Evolutionary conservation across 2,329 filamentous ascomycete genomes (phyloP), one percentile per base, ranked within the genome.

Genomic region (Venturiaceae sp.): DNA sequence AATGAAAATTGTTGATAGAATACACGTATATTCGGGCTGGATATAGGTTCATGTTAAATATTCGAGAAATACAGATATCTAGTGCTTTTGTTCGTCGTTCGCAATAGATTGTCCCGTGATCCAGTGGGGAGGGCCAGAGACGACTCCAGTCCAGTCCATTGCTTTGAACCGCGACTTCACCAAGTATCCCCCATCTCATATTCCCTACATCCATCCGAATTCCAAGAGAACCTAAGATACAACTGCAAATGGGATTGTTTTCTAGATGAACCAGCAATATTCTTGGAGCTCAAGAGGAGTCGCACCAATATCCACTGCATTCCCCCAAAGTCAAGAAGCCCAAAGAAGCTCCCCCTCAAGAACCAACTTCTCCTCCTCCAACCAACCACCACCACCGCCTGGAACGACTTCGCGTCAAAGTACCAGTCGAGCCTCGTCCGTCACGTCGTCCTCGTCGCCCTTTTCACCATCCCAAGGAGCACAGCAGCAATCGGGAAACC

Each of bases 231-330:
- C n/a, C n/a, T n/a, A n/a, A n/a, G n/a, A n/a, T n/a, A n/a, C 68
- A 65, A 53, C 60, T 53, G 36, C 63, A 47, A 61, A 73, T 73
- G 72, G 71, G 68, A 72, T 66, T 66, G 64, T 66, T 68, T 66
- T 67, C 71, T 71, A 71, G 73, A 74, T 74, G 71, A 74, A 70
- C 72, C 76, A 80, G 74, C 77, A 80, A 75, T 77, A 78, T 71
- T 74, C 77, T 70, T 83, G 80, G 80, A 79, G 77, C 74, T 73
- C 75, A 69, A 75, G 81, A 72, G 76, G 77, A 66, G 73, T 80
- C 68, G 77, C 82, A 66, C 80, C 82, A 68, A 79, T 84, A 66
- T 78, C 81, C 65, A 82, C 78, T 64, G 76, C 73, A 61, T 75
- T 75, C 73, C 59, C 71, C 63, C 71, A 74, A 60, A 67, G 66